These are phyloP conservation scores for Nicotiana noctiflora DNA, from an alignment of 257 asterid genomes.

Conservation along the genomic window DNA sequence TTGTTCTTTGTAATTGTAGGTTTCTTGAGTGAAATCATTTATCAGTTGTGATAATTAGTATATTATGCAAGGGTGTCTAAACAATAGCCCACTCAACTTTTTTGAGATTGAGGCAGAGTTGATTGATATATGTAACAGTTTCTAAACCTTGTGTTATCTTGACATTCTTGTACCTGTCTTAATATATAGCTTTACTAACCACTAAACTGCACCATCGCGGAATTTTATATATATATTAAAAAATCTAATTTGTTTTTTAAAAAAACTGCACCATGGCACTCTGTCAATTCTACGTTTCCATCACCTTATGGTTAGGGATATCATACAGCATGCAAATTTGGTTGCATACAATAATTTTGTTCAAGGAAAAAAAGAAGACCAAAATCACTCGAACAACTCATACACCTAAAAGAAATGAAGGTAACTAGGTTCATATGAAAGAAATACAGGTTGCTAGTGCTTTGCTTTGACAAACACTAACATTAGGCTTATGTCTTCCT, in stretches of 20 bases:
- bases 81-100: background rate
- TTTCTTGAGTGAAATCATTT: conserved; percentile 1
- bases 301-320: no score
- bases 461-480: background rate
- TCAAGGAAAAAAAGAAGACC: no score
- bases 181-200: background rate
- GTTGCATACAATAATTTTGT: no score
- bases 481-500: no score
- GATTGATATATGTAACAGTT: background rate
- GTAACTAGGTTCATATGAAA: background rate
- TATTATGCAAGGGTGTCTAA: background rate
- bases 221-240: no score
- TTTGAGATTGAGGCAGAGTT: background rate
- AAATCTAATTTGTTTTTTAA: no score
- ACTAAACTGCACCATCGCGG: no score
- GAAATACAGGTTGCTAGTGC: background rate
- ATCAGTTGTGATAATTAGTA: background rate
- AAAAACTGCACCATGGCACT: no score
- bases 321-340: no score
- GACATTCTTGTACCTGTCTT: background rate
- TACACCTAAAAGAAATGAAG: background rate
- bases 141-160: background rate
- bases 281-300: no score
- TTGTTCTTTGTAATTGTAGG: conserved; percentile 9
- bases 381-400: no score